Conservation (phyloP, 2,329 filamentous ascomycete species). For the Verticillium tricorpus region DNA sequence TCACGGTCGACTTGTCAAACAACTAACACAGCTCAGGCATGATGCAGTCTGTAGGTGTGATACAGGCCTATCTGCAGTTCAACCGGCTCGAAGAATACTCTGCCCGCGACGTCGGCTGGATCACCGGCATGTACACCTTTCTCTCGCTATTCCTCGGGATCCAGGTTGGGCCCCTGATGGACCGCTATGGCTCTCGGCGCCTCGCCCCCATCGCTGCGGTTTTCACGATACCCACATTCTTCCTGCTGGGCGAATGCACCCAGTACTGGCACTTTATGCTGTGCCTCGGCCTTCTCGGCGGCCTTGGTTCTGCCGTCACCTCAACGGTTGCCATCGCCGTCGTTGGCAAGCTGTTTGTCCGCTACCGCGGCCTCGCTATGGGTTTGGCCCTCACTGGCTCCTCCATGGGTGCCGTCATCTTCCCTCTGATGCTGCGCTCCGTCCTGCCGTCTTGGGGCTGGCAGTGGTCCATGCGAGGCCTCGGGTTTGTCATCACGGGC, state of each 20-base stretch:
- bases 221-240: slow-evolving; percentile 32
- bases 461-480: slow-evolving; percentile 26
- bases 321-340: slow-evolving; percentile 28
- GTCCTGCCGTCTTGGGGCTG: slow-evolving; percentile 24
- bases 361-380: slow-evolving; percentile 18
- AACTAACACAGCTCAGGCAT: slow-evolving; percentile 27
- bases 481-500: slow-evolving; percentile 23
- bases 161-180: slow-evolving; percentile 43
- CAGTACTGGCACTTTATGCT: slow-evolving; percentile 45
- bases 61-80: slow-evolving; percentile 40
- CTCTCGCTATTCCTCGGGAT: slow-evolving; percentile 38
- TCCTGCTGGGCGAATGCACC: slow-evolving; percentile 40
- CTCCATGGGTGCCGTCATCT: slow-evolving; percentile 22
- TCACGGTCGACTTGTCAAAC: background rate
- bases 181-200: slow-evolving; percentile 37
- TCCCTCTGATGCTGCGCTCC: slow-evolving; percentile 27
- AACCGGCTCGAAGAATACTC: slow-evolving; percentile 38
- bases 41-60: slow-evolving; percentile 41
- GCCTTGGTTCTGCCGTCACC: slow-evolving; percentile 32
- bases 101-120: slow-evolving; percentile 43
- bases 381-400: slow-evolving; percentile 18
- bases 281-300: slow-evolving; percentile 35
- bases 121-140: slow-evolving; percentile 40
- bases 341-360: slow-evolving; percentile 23
- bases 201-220: slow-evolving; percentile 31